These are phyloP conservation scores for Podospora pseudocomata DNA, from an alignment of 495 filamentous ascomycete genomes.

Conservation along the genomic window DNA sequence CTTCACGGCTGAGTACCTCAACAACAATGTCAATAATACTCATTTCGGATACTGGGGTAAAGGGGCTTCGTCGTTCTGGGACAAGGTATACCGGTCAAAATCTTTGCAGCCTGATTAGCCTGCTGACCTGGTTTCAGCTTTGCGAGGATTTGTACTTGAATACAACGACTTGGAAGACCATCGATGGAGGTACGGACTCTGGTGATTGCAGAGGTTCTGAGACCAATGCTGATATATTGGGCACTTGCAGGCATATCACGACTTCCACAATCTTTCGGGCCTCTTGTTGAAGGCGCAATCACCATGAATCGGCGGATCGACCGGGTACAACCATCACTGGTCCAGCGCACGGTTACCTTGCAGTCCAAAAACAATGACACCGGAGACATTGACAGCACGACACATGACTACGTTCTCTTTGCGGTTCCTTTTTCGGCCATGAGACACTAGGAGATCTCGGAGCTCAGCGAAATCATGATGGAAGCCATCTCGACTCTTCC, in stretches of 20 bases:
- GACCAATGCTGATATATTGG: neutral
- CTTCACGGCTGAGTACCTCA: constrained; percentile 57
- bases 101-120: neutral
- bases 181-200: constrained; percentile 46
- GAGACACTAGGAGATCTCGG: constrained; percentile 47
- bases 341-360: constrained; percentile 32
- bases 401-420: constrained; percentile 64
- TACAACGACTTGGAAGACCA: constrained; percentile 59
- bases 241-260: constrained; percentile 41
- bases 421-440: constrained; percentile 59
- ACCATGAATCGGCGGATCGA: constrained; percentile 51
- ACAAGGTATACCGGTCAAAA: constrained; percentile 3
- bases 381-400: constrained; percentile 41
- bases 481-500: constrained; percentile 58
- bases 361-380: constrained; percentile 24
- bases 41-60: constrained; percentile 40
- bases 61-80: constrained; percentile 34
- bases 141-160: constrained; percentile 58
- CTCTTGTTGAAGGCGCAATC: constrained; percentile 51
- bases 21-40: constrained; percentile 51
- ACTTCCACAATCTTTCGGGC: constrained; percentile 59
- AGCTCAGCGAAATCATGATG: constrained; percentile 40
- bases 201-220: neutral
- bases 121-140: constrained; percentile 14
- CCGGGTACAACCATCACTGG: constrained; percentile 48